These are phyloP conservation scores for Trichoderma koningiopsis DNA, from an alignment of 2,329 filamentous ascomycete genomes.

Conservation along the genomic window DNA sequence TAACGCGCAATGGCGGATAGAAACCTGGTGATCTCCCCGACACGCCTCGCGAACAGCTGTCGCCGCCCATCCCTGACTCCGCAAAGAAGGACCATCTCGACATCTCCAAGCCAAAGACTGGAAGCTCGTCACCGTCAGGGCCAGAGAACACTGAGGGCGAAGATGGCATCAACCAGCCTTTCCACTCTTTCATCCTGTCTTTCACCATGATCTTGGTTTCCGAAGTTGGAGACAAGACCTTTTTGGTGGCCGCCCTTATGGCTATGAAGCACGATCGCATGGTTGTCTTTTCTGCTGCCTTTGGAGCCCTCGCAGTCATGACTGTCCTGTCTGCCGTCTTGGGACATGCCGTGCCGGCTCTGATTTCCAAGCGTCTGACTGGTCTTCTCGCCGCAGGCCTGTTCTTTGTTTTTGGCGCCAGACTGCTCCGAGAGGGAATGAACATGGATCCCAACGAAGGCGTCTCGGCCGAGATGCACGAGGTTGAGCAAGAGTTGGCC, in stretches of 20 bases:
- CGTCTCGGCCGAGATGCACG: slow-evolving; percentile 95
- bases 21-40: slow-evolving; percentile 81
- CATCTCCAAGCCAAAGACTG: slow-evolving; percentile 36
- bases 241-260: slow-evolving; percentile 95
- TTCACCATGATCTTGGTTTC: slow-evolving; percentile 97
- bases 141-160: slow-evolving; percentile 44
- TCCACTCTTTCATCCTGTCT: slow-evolving; percentile 88
- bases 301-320: slow-evolving; percentile 88
- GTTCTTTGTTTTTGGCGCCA: slow-evolving; percentile 87
- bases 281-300: slow-evolving; percentile 93
- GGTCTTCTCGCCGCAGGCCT: slow-evolving; percentile 81
- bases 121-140: background rate
- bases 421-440: slow-evolving; percentile 82
- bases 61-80: slow-evolving; percentile 68
- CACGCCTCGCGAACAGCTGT: slow-evolving; percentile 72
- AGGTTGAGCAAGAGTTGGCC: slow-evolving; percentile 90
- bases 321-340: slow-evolving; percentile 90
- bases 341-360: slow-evolving; percentile 85
- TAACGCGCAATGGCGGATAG: slow-evolving; percentile 46
- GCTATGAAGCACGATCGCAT: slow-evolving; percentile 96
- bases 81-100: slow-evolving; percentile 66
- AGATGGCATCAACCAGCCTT: slow-evolving; percentile 71
- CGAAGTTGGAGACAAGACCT: slow-evolving; percentile 97
- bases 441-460: slow-evolving; percentile 88
- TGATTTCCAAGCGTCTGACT: slow-evolving; percentile 89